Evolutionary conservation across 805 yeast genomes (phyloP).

Genomic region (Tetrapisispora taiwanensis): DNA sequence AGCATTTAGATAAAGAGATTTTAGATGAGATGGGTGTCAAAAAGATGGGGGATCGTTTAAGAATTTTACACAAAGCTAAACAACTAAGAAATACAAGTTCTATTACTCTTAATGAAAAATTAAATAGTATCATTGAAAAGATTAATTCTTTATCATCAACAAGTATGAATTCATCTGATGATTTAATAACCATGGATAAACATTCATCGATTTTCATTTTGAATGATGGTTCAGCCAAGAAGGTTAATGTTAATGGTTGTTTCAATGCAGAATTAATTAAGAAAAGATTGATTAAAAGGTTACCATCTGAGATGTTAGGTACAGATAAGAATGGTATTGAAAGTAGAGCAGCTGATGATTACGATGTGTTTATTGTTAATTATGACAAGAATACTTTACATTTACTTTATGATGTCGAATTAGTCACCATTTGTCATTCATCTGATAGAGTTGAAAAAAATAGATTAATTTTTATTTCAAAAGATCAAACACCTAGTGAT

Average conservation of each 20-base stretch:
- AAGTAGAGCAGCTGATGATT: constrained; percentile 27
- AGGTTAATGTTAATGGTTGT: constrained; percentile 66
- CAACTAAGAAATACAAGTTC: constrained; percentile 22
- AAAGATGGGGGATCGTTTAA: constrained; percentile 77
- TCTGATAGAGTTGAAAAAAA: constrained; percentile 59
- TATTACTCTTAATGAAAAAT: constrained; percentile 6
- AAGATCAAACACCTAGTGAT: constrained; percentile 51
- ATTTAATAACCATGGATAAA: constrained; percentile 28
- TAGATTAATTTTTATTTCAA: constrained; percentile 56
- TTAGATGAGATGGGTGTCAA: constrained; percentile 61
- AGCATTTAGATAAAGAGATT: constrained; percentile 44
- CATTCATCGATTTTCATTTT: constrained; percentile 55
- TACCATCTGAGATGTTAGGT: constrained; percentile 27
- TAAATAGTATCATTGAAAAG: constrained; percentile 16
- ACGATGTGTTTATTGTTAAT: constrained; percentile 54
- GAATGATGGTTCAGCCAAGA: constrained; percentile 61
- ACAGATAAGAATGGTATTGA: constrained; percentile 16
- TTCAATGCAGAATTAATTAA: constrained; percentile 73
- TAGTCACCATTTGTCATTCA: constrained; percentile 75
- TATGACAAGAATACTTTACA: constrained; percentile 32
- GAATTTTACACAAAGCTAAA: constrained; percentile 50
- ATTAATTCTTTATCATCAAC: constrained; percentile 14
- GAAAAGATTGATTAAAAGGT: constrained; percentile 50
- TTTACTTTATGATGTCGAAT: constrained; percentile 62
- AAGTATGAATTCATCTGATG: constrained; percentile 12